phyloP scores from a whole-genome alignment of 2,329 filamentous ascomycete species.

The Talaromyces amestolkiae region DNA sequence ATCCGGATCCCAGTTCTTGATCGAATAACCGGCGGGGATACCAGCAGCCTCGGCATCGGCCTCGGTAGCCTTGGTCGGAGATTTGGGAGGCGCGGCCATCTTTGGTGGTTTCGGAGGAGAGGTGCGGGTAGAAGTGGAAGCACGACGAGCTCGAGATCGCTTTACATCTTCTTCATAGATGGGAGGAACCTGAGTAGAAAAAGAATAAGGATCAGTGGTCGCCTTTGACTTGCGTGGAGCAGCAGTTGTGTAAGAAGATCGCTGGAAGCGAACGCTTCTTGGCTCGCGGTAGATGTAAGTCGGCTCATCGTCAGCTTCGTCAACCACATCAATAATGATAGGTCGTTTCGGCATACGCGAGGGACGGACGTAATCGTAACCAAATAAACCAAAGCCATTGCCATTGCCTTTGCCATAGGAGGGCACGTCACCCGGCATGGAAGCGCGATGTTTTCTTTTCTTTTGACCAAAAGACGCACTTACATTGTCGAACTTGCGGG shows the following conservation, averaged over 20 bases:
- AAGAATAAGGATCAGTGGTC: conserved; percentile 52
- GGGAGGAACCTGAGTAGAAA: conserved; percentile 49
- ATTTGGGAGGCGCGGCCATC: conserved; percentile 33
- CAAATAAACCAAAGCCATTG: conserved; percentile 30
- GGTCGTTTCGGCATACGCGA: conserved; percentile 49
- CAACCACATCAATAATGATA: conserved; percentile 57
- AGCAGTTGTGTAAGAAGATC: conserved; percentile 25
- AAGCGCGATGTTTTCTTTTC: conserved; percentile 41
- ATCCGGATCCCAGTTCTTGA: conserved; percentile 96
- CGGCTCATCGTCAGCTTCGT: conserved; percentile 53
- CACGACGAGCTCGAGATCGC: conserved; percentile 52
- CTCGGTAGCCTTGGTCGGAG: conserved; percentile 56
- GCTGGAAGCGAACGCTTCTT: conserved; percentile 31
- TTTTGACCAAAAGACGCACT: conserved; percentile 56
- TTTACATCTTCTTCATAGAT: conserved; percentile 55
- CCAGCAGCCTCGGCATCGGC: conserved; percentile 63
- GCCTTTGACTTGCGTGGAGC: conserved; percentile 28
- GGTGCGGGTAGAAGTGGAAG: conserved; percentile 52
- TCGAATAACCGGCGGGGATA: conserved; percentile 86
- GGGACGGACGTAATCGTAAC: conserved; percentile 34
- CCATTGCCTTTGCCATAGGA: conserved; percentile 22
- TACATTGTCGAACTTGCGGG: conserved; percentile 63
- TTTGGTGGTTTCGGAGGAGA: conserved; percentile 40
- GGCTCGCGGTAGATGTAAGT: conserved; percentile 47
- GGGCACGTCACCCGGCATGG: conserved; percentile 43